Evolutionary conservation across 768 basidiomycete species (phyloP), one percentile per base, ranked within the genome.

Genomic region (Naganishia onofrii): DNA sequence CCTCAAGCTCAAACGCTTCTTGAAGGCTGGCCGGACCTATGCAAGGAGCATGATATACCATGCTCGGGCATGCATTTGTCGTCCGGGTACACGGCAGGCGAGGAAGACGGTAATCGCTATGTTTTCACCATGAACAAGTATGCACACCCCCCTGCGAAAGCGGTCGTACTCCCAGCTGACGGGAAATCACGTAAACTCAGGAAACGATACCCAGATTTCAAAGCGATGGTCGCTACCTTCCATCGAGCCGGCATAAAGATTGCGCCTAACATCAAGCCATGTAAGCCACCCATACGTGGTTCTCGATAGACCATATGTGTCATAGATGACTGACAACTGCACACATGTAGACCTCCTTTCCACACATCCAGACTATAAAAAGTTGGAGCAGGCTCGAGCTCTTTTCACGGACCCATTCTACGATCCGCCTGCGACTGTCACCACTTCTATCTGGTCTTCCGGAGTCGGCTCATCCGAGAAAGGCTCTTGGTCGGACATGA

Each of bases 201-300:
- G 51, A 72, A 76, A 32, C 72, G 80, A 57, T 81, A 80, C 71
- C 80, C 80, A 17, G 77, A 81, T 58, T 81, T 81, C 70, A 72
- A 71, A 32, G 76, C 71, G 0, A 76, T 81, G 72, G 72, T 76
- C 29, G 69, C 42, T 3, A 68, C 53, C 38, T 80, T 78, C 52
- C 80, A 81, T 66, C 68, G 73, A 64, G 69, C 71, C 3, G 80
- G 79, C 21, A 78, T 81, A 70, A 79, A 77, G 74, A 72, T 80
- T 57, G 72, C 72, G 2, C 76, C 79, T 26, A 80, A 80, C 69
- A 77, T 78, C 73, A 79, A 80, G 70, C 78, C 79, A 8, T 81
- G 74, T 77, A 53, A 54, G 74, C n/a, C n/a, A n/a, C n/a, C n/a
- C n/a, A n/a, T n/a, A n/a, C n/a, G n/a, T n/a, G n/a, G n/a, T n/a